These are phyloP conservation scores for Tetrapyrgos nigripes DNA, from an alignment of 1,284 basidiomycete species.

Conservation along the genomic window DNA sequence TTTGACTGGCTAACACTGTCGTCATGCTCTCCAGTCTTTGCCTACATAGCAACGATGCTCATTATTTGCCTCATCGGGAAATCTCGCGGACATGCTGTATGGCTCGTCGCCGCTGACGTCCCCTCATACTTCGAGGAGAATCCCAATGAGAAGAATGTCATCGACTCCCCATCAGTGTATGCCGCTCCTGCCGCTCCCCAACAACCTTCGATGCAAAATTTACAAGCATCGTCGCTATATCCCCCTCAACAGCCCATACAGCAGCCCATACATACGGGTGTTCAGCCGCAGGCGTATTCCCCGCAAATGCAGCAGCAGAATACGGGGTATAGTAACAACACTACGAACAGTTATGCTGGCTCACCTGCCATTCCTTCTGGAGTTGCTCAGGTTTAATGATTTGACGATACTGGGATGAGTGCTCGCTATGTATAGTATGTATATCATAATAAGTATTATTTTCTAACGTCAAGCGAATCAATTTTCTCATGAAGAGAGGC, in stretches of 20 bases:
- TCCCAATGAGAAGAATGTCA: neutral
- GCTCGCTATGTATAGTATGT: too few species aligned
- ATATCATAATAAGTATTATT: too few species aligned
- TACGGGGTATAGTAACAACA: neutral
- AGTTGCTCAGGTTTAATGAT: neutral
- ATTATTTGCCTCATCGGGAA: neutral
- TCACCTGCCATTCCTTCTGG: neutral
- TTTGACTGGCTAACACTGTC: neutral
- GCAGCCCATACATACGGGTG: neutral
- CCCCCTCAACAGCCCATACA: neutral
- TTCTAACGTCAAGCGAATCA: too few species aligned
- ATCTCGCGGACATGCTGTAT: neutral
- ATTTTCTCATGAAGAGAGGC: too few species aligned
- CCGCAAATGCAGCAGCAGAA: neutral
- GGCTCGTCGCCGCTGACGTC: neutral
- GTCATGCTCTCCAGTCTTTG: neutral
- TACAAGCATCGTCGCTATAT: too few species aligned
- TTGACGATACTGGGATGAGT: too few species aligned
- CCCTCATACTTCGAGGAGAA: neutral
- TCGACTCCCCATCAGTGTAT: neutral
- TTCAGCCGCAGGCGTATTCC: neutral
- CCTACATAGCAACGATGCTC: neutral
- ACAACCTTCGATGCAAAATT: neutral
- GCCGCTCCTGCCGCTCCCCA: neutral
- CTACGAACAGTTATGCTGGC: neutral